These are phyloP conservation scores for Metschnikowia anglica DNA, from an alignment of 805 yeast species.

Conservation along the genomic window DNA sequence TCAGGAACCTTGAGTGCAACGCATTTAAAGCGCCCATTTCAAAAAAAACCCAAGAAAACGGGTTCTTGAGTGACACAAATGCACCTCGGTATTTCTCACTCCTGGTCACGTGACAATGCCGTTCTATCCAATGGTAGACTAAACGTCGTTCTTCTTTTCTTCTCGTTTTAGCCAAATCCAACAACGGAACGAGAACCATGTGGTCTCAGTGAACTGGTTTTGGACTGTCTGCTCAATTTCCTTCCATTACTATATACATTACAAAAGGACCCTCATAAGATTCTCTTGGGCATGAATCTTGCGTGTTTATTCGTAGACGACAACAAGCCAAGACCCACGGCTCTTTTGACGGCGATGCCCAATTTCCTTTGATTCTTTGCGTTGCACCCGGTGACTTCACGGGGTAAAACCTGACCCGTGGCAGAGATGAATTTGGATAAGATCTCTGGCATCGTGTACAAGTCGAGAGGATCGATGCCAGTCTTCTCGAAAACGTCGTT, in stretches of 20 bases:
- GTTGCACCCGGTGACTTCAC: slow-evolving; percentile 67
- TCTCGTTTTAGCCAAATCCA: too few relatives aligned
- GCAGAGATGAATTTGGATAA: slow-evolving; percentile 64
- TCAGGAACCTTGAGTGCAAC: too few relatives aligned
- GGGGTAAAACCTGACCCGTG: slow-evolving; percentile 75
- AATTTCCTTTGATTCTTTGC: slow-evolving; percentile 67
- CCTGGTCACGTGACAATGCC: too few relatives aligned
- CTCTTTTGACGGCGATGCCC: slow-evolving; percentile 75
- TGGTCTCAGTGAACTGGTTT: neutral
- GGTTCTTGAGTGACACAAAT: too few relatives aligned
- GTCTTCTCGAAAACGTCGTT: slow-evolving; percentile 38
- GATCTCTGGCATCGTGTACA: slow-evolving; percentile 69
- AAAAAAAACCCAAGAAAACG: too few relatives aligned
- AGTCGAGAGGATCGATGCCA: slow-evolving; percentile 65
- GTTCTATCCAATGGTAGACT: too few relatives aligned
- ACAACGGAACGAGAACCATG: too few relatives aligned
- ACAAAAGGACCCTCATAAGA: slow-evolving; percentile 30
- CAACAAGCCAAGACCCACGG: slow-evolving; percentile 76
- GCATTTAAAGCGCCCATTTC: too few relatives aligned
- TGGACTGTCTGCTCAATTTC: neutral
- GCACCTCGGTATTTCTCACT: too few relatives aligned
- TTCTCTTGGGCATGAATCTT: slow-evolving; percentile 42
- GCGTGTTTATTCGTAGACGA: slow-evolving; percentile 70
- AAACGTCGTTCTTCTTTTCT: too few relatives aligned
- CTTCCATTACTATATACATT: slow-evolving; percentile 9